phyloP scores from a whole-genome alignment of 345 rosid species.

The Schrenkiella parvula region DNA sequence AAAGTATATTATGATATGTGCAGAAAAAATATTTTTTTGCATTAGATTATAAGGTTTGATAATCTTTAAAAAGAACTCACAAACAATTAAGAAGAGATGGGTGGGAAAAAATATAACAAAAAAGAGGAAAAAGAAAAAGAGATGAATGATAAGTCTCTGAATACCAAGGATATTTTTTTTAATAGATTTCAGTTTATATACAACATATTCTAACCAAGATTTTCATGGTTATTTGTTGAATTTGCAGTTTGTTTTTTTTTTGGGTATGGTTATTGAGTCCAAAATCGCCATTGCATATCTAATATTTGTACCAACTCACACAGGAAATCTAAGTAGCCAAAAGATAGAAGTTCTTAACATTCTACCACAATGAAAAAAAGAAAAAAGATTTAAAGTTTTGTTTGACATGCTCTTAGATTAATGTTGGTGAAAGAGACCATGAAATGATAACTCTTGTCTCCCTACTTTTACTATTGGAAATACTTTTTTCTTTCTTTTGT shows the following conservation, averaged over 20 bases:
- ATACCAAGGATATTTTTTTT: background rate
- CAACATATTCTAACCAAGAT: background rate
- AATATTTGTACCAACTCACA: background rate
- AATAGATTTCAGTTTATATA: background rate
- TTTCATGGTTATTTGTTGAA: background rate
- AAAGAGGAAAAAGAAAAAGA: no score
- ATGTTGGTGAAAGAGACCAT: slow-evolving; percentile 35
- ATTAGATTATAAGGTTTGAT: no score
- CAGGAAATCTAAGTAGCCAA: background rate
- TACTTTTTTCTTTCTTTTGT: slow-evolving; percentile 1
- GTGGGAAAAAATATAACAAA: no score
- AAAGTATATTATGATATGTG: no score
- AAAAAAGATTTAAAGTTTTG: background rate
- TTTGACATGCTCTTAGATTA: slow-evolving; percentile 23
- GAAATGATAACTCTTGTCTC: slow-evolving; percentile 34
- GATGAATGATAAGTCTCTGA: background rate
- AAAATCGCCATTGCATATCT: background rate
- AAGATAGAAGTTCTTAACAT: background rate
- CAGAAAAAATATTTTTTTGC: no score
- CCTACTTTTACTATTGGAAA: slow-evolving; percentile 27
- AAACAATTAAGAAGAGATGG: no score
- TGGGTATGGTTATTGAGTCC: background rate
- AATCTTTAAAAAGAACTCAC: no score
- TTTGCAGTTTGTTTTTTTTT: background rate
- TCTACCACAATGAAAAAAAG: background rate